Conservation (phyloP, 2,329 filamentous ascomycete species). For the Fusarium anguioides region DNA sequence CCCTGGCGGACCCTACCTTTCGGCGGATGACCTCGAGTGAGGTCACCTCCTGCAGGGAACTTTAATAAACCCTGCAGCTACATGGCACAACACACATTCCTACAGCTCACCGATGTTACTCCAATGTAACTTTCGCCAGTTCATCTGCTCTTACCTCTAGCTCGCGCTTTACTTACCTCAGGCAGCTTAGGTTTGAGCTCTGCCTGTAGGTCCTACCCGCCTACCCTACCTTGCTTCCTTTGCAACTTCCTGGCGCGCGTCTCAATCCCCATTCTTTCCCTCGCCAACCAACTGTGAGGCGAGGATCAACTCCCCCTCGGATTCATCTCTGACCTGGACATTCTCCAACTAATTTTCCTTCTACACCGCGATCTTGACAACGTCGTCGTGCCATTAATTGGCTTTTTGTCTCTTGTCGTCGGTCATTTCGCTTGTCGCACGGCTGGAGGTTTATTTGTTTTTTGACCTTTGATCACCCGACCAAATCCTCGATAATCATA, state of each 20-base stretch:
- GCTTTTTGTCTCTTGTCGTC: constrained; percentile 23
- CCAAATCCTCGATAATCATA: constrained; percentile 38
- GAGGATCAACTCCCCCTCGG: constrained; percentile 36
- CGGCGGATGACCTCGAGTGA: constrained; percentile 35
- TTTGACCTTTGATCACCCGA: constrained; percentile 25
- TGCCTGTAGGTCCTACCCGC: constrained; percentile 22
- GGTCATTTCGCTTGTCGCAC: constrained; percentile 9
- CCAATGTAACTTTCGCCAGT: constrained; percentile 7
- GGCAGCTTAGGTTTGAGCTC: constrained; percentile 27
- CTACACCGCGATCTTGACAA: constrained; percentile 27
- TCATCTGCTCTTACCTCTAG: constrained; percentile 27
- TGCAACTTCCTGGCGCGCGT: constrained; percentile 41
- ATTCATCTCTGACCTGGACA: constrained; percentile 35
- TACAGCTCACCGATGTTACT: not conserved
- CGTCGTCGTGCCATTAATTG: constrained; percentile 33
- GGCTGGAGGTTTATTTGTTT: constrained; percentile 22
- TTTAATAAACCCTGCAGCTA: not conserved
- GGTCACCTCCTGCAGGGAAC: constrained; percentile 21
- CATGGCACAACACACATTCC: not conserved
- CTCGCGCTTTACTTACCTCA: constrained; percentile 24
- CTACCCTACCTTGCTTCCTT: constrained; percentile 38
- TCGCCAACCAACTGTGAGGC: constrained; percentile 37
- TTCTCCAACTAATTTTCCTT: constrained; percentile 32
- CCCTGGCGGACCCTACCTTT: constrained; percentile 36
- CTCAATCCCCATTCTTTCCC: constrained; percentile 41